Percentiles rank a stretch among this genome's conserved stretches.
Evolutionary conservation across 352 stramenopile species (phyloP).

Genomic region (Peronospora tabacina): DNA sequence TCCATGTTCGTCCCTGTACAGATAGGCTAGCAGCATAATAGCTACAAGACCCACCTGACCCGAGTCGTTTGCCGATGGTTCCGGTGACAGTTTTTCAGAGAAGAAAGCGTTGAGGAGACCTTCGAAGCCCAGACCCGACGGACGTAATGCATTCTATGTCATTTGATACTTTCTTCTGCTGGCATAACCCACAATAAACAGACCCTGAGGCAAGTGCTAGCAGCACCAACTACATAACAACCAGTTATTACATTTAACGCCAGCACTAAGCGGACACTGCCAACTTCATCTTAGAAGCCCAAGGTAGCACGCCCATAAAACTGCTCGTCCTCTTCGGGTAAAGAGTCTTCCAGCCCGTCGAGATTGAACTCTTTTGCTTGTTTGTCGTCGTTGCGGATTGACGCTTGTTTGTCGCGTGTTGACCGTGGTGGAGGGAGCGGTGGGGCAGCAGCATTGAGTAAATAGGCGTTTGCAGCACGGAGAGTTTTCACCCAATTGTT

Average conservation of each 20-base stretch:
- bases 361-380: slow-evolving; percentile 34
- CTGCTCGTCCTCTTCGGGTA: slow-evolving; percentile 62
- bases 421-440: slow-evolving; percentile 25
- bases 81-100: slow-evolving; percentile 4
- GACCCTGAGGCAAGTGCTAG: neutral
- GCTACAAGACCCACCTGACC: slow-evolving; percentile 14
- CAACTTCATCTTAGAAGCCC: slow-evolving; percentile 50
- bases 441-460: slow-evolving; percentile 38
- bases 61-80: slow-evolving; percentile 13
- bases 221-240: slow-evolving; percentile 20
- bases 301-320: slow-evolving; percentile 80
- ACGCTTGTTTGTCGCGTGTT: slow-evolving; percentile 21
- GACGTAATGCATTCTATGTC: slow-evolving; percentile 21
- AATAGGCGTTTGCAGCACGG: slow-evolving; percentile 53
- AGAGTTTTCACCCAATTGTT: slow-evolving; percentile 75
- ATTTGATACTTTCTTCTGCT: slow-evolving; percentile 8
- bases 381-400: slow-evolving; percentile 21
- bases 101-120: slow-evolving; percentile 9
- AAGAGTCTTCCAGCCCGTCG: slow-evolving; percentile 32
- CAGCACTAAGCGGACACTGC: slow-evolving; percentile 10
- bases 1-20: slow-evolving; percentile 20
- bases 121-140: neutral
- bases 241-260: slow-evolving; percentile 32
- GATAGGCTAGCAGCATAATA: slow-evolving; percentile 16
- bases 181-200: neutral